Evolutionary conservation across 306 rosid species (phyloP).

Genomic region (Ochetophila trinervis): DNA sequence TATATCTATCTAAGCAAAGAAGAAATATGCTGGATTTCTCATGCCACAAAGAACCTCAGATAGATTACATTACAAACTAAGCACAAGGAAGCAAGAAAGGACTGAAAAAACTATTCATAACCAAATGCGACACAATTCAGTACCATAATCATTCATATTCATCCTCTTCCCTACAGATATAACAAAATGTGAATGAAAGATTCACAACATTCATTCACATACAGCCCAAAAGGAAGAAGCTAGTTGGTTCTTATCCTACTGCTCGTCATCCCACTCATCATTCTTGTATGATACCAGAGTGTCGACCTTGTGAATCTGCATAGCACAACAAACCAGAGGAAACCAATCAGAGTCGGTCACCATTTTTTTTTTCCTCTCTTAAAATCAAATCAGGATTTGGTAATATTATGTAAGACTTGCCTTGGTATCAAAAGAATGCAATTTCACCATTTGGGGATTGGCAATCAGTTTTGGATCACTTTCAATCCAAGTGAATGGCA

Average conservation of each 20-base stretch:
- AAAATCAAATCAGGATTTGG: slow-evolving; percentile 2
- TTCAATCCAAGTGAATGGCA: slow-evolving; percentile 96
- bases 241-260: slow-evolving; percentile 21
- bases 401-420: slow-evolving; percentile 32
- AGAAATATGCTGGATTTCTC: too few relatives aligned
- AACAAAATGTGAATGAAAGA: slow-evolving; percentile 67
- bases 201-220: slow-evolving; percentile 26
- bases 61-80: too few relatives aligned
- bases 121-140: neutral
- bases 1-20: too few relatives aligned
- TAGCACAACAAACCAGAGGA: slow-evolving; percentile 4
- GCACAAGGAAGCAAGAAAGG: too few relatives aligned
- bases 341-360: slow-evolving; percentile 1
- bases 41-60: too few relatives aligned
- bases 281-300: slow-evolving; percentile 97
- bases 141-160: neutral
- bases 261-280: slow-evolving; percentile 83
- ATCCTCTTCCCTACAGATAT: neutral
- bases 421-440: slow-evolving; percentile 99
- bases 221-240: neutral
- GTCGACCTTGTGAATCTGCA: slow-evolving; percentile 92
- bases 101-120: too few relatives aligned
- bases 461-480: slow-evolving; percentile 95
- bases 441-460: slow-evolving; percentile 97
- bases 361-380: neutral